Evolutionary conservation across 2,329 filamentous ascomycete species (phyloP).

Genomic region (Colletotrichum gloeosporioides): DNA sequence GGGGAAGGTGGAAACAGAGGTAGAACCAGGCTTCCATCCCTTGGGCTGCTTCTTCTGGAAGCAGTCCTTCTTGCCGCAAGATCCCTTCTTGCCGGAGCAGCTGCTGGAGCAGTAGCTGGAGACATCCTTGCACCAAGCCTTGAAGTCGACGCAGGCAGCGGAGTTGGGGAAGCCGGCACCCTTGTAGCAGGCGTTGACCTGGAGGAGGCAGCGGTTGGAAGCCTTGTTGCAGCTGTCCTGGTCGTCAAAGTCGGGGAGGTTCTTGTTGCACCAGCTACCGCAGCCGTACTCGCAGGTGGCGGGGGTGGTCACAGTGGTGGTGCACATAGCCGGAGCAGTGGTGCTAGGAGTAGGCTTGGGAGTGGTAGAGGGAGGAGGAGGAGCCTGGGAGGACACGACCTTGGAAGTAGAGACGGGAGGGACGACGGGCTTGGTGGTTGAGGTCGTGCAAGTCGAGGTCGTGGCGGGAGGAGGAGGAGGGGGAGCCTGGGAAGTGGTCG

Average conservation of each 20-base stretch:
- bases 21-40: conserved; percentile 33
- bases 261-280: conserved; percentile 58
- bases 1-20: conserved; percentile 30
- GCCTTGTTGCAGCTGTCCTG: conserved; percentile 44
- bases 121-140: conserved; percentile 53
- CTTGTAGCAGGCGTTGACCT: conserved; percentile 56
- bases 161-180: conserved; percentile 54
- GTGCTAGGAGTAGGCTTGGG: conserved; percentile 33
- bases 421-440: conserved; percentile 18
- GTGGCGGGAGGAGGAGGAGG: conserved; percentile 23
- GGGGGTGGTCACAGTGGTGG: conserved; percentile 48
- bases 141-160: conserved; percentile 55
- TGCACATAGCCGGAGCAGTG: conserved; percentile 49
- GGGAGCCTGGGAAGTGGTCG: conserved; percentile 16
- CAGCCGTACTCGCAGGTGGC: conserved; percentile 59
- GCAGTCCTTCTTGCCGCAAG: conserved; percentile 50
- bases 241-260: conserved; percentile 54
- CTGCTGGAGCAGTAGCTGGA: conserved; percentile 46
- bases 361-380: conserved; percentile 15
- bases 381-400: not conserved
- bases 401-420: not conserved
- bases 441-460: not conserved
- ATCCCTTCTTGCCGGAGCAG: conserved; percentile 36
- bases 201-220: conserved; percentile 49
- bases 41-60: conserved; percentile 45